phyloP scores from a whole-genome alignment of 345 rosid species.

The Eucalyptus curtisii region DNA sequence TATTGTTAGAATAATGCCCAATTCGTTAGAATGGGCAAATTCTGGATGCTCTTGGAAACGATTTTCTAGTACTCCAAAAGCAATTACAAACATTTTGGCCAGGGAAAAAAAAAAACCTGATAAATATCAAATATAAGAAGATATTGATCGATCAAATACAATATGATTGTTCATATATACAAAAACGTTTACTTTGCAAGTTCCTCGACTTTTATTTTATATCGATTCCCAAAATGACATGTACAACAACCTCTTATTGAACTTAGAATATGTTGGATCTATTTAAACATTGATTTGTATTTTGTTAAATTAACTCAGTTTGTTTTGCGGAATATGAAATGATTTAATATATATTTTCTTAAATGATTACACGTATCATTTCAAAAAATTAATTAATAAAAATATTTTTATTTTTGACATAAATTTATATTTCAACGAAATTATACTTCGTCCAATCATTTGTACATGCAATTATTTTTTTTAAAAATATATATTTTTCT shows the following conservation, averaged over 20 bases:
- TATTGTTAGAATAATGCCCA: background rate
- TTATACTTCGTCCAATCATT: no score
- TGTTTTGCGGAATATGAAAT: rapidly evolving
- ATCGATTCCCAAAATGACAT: background rate
- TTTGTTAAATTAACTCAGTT: background rate
- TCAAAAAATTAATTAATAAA: background rate
- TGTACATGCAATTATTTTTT: background rate
- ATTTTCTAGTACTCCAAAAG: no score
- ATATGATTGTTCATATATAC: background rate
- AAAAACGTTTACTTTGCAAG: background rate
- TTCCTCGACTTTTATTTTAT: background rate
- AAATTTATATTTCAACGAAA: rapidly evolving
- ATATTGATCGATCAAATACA: background rate
- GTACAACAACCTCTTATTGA: background rate
- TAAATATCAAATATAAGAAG: background rate
- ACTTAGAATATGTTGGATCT: background rate
- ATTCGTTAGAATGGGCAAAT: background rate
- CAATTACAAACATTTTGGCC: no score
- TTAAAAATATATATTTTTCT: background rate
- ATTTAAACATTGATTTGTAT: background rate
- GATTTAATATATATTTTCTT: background rate
- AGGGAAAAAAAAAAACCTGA: no score
- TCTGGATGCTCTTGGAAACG: background rate
- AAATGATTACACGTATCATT: background rate
- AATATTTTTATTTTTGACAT: background rate